Evolutionary conservation across 2,329 filamentous ascomycete species (phyloP), one percentile per base, ranked within the genome.

Genomic region (Emmonsiellopsis sp.): DNA sequence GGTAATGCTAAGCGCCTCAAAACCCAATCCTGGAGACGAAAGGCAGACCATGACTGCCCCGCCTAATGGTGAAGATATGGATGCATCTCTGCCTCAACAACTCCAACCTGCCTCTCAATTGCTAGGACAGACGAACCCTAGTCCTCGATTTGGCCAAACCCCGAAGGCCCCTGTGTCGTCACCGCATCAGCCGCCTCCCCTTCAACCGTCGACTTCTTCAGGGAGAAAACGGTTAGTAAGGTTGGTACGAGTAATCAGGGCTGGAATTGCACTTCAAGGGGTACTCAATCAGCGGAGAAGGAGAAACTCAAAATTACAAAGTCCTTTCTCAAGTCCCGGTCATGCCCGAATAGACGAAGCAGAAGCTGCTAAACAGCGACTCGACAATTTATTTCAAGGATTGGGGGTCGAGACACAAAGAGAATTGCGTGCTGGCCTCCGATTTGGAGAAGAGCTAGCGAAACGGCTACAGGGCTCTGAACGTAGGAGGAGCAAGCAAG

Each of bases 381-480:
- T 71, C 16, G 67, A 74, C 45, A 43, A 61, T 31, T 55, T 69
- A 20, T 73, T 73, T 54, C 55, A 58, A 44, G 69, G 66, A n/a
- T 69, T 75, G 47, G 63, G 67, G 42, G 57, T 62, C 7, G 64
- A 68, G 2, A 71, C 67, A 16, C 64, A 68, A 58, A 64, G 69
- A 56, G 69, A 73, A 56, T 54, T 76, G 53, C 65, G 68, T 55
- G 70, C 68, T 45, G 71, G 69, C 31, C 60, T 75, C 44, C 62
- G 67, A 8, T 67, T 76, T 57, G 73, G 70, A 7, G 71, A 75
- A 56, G 65, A 71, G 53, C 63, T 75, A 51, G 72, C 69, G 9
- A 73, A 66, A 57, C 63, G 65, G 44, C 66, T 66, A 44, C 61
- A 59, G 51, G 50, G 59, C 38, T 50, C 55, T 6, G 52, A 56